Conservation (phyloP, 179 eudicot species). For the Pouteria campechiana region DNA sequence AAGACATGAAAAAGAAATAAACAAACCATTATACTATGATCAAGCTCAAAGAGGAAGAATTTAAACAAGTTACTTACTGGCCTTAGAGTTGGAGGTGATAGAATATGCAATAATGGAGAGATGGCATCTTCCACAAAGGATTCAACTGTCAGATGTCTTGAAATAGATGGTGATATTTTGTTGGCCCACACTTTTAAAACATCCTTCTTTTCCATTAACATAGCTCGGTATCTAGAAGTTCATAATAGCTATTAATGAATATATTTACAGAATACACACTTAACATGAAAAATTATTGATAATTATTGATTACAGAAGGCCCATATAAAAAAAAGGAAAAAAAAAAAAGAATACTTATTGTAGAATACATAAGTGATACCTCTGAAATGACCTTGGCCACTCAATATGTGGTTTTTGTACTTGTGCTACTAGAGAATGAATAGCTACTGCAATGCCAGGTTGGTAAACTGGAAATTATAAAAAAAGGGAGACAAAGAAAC, state of each 20-base stretch:
- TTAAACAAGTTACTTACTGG: constrained; percentile 56
- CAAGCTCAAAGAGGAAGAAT: background rate
- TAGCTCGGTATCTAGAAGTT: constrained; percentile 51
- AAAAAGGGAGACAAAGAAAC: constrained; percentile 3
- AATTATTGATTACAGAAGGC: too few relatives aligned
- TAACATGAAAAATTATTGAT: too few relatives aligned
- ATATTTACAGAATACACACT: too few relatives aligned
- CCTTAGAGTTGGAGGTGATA: constrained; percentile 75
- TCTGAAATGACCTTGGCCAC: constrained; percentile 97
- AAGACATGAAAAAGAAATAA: too few relatives aligned
- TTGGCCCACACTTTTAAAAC: constrained; percentile 56
- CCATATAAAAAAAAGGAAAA: too few relatives aligned
- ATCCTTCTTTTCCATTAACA: constrained; percentile 57
- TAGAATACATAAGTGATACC: constrained; percentile 36
- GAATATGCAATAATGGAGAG: constrained; percentile 71
- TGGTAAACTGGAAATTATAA: constrained; percentile 50
- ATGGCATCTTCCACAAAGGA: constrained; percentile 70
- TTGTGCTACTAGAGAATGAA: constrained; percentile 67
- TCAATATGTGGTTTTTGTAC: constrained; percentile 72
- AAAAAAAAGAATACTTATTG: constrained; percentile 1
- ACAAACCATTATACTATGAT: too few relatives aligned
- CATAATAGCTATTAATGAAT: too few relatives aligned
- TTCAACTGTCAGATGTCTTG: constrained; percentile 77
- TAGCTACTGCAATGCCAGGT: constrained; percentile 45
- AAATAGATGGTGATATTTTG: constrained; percentile 54